Base-by-base conservation (phyloP, 176 grass and related monocot species). In the Rhynchospora breviuscula region DNA sequence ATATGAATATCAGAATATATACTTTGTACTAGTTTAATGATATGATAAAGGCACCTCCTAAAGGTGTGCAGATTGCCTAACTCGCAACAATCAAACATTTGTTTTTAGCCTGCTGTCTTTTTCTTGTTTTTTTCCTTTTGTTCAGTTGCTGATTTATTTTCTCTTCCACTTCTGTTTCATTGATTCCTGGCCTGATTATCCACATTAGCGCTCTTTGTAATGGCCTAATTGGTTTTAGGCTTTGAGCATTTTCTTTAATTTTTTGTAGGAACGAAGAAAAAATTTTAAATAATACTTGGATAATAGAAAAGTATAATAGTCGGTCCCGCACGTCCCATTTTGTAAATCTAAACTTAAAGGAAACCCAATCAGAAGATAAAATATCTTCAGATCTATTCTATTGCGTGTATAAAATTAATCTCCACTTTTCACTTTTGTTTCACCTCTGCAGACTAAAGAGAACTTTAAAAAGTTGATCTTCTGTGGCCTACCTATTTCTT, bases 1-100 rank as follows among this genome's bases (percentile, higher is more conserved):
- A 63, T 62, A 14, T 8, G 15, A 81, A 63, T n/a, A n/a, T n/a
- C n/a, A n/a, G n/a, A n/a, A n/a, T 26, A 63, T 80, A 80, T 80
- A 21, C 17, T 47, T 22, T 2, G 29, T 44, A 63, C 0, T 47
- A 63, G 58, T 46, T 63, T 63, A 46, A 63, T 80, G 40, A 80
- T 14, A 81, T 81, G 15, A 63, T 14, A 48, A 80, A 81, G 59
- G 10, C 79, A 81, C 4, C 59, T 62, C 59, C 59, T 48, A 59
- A 80, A 79, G 11, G 49, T 5, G 6, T 56, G 51, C 73, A 77
- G 73, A 57, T 77, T 77, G 73, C 73, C 73, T 77, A 77, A 77
- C 73, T 77, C 8, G 12, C 23, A 77, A 71, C 67, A 71, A 56
- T 56, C 49, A 77, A 56, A 21, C 31, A 7, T 77, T 77, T 75